Evolutionary conservation across 2,329 filamentous ascomycete species (phyloP).

Genomic region (Arthrobotrys sinensis): DNA sequence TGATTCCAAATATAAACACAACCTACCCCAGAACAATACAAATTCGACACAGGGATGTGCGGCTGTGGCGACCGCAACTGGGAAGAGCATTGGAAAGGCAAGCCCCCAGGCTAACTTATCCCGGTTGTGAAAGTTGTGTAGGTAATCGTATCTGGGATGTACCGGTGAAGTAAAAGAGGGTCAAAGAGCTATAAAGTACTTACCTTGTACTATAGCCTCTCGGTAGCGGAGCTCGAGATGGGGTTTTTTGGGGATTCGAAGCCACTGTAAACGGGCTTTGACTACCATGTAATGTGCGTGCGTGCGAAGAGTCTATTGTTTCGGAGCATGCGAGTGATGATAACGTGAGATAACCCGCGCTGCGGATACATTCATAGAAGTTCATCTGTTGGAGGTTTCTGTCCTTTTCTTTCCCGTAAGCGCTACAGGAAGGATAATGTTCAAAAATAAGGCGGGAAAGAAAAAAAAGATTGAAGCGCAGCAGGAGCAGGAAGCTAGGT

Average conservation of each 20-base stretch:
- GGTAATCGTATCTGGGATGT: not conserved
- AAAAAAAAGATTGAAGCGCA: not conserved
- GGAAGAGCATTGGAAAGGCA: not conserved
- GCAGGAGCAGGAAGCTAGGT: not conserved
- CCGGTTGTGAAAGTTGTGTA: not conserved
- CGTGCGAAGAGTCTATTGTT: constrained; percentile 14
- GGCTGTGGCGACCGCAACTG: constrained; percentile 7
- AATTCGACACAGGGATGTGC: constrained; percentile 2
- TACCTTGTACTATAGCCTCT: no score
- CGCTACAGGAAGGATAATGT: no score
- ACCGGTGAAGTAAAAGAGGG: not conserved
- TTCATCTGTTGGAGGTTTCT: no score
- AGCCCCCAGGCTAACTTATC: constrained; percentile 16
- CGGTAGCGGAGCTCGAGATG: no score
- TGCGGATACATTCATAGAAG: no score
- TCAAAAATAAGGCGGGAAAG: not conserved
- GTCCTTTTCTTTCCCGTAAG: no score
- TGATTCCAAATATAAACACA: constrained; percentile 24
- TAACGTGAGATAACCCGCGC: constrained; percentile 47
- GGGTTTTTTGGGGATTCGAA: no score
- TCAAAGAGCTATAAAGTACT: no score
- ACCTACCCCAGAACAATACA: not conserved
- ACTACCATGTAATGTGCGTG: no score
- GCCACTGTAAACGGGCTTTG: no score
- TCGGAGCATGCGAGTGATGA: constrained; percentile 54